A percentile compares a stretch with the other conserved stretches of the same genome.
Evolutionary conservation across 345 rosid species (phyloP).

Genomic region (Hibiscus mutabilis): DNA sequence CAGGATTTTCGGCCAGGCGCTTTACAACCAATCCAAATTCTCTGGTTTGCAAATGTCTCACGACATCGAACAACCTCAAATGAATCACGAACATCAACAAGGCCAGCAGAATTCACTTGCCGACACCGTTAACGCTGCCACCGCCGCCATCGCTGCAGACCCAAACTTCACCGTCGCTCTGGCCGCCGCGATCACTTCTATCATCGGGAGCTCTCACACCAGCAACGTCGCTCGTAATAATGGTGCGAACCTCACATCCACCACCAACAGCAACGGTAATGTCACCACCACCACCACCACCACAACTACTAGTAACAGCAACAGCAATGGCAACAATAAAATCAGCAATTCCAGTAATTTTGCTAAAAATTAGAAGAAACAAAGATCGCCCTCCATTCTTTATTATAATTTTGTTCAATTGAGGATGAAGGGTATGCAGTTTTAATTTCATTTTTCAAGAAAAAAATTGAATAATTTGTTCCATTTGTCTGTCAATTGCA

Average conservation of each 20-base stretch:
- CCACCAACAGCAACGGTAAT: slow-evolving; percentile 21
- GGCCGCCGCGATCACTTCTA: slow-evolving; percentile 57
- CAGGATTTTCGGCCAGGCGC: slow-evolving; percentile 57
- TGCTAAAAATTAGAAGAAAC: slow-evolving; percentile 21
- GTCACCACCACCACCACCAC: slow-evolving; percentile 2
- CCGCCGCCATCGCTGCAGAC: slow-evolving; percentile 48
- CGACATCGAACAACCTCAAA: slow-evolving; percentile 26
- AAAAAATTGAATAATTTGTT: background rate
- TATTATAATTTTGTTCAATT: background rate
- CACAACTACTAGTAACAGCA: slow-evolving; percentile 4
- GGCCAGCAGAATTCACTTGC: slow-evolving; percentile 32
- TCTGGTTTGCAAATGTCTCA: slow-evolving; percentile 62
- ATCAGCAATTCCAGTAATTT: slow-evolving; percentile 23
- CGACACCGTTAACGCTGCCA: slow-evolving; percentile 35
- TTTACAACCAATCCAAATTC: slow-evolving; percentile 54
- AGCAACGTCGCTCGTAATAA: slow-evolving; percentile 14
- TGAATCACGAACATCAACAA: background rate
- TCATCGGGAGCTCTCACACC: slow-evolving; percentile 38
- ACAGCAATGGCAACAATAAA: slow-evolving; percentile 25
- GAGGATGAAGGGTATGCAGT: background rate
- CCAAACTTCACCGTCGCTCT: slow-evolving; percentile 70
- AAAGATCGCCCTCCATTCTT: background rate
- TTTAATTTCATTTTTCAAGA: background rate
- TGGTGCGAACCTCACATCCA: slow-evolving; percentile 5
- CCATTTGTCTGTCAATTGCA: background rate